Conservation (phyloP, 495 filamentous ascomycete species). For the Thozetella sp. region DNA sequence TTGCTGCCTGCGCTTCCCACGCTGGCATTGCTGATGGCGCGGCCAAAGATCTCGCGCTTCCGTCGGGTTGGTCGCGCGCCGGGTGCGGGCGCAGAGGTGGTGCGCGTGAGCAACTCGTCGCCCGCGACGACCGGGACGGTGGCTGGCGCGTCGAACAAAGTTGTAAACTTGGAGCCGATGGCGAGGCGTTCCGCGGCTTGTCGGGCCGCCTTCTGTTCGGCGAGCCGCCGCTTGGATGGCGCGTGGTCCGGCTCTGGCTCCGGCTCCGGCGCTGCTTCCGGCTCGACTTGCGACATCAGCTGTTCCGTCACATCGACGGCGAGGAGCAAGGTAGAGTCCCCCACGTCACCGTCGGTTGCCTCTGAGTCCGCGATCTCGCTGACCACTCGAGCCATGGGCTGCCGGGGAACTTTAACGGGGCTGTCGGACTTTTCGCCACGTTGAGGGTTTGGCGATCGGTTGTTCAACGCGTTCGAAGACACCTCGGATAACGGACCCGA, state of each 20-base stretch:
- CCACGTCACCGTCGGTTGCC: conserved; percentile 19
- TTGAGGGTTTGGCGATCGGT: conserved; percentile 17
- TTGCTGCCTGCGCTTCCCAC: conserved; percentile 36
- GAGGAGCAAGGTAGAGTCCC: conserved; percentile 1
- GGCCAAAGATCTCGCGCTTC: conserved; percentile 47
- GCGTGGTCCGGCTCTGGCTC: neutral
- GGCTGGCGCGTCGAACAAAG: conserved; percentile 16
- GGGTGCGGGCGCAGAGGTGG: conserved; percentile 16
- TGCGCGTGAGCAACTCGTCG: neutral
- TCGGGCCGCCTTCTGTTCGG: conserved; percentile 12
- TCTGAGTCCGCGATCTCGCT: conserved; percentile 48
- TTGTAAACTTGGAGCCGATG: conserved; percentile 26
- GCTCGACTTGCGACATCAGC: neutral
- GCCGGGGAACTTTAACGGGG: conserved; percentile 4
- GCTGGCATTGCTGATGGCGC: conserved; percentile 47
- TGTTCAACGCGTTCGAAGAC: conserved; percentile 37
- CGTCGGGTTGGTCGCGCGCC: conserved; percentile 20
- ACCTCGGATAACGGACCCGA: conserved; percentile 37
- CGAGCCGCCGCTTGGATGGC: neutral
- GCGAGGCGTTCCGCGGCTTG: conserved; percentile 21
- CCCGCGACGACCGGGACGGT: conserved; percentile 6
- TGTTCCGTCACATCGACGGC: conserved; percentile 6
- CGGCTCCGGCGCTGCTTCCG: neutral
- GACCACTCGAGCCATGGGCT: conserved; percentile 19
- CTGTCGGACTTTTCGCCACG: conserved; percentile 4